Evolutionary conservation across 176 grass and related monocot genomes (phyloP).

Genomic region (Aegilops tauschii): DNA sequence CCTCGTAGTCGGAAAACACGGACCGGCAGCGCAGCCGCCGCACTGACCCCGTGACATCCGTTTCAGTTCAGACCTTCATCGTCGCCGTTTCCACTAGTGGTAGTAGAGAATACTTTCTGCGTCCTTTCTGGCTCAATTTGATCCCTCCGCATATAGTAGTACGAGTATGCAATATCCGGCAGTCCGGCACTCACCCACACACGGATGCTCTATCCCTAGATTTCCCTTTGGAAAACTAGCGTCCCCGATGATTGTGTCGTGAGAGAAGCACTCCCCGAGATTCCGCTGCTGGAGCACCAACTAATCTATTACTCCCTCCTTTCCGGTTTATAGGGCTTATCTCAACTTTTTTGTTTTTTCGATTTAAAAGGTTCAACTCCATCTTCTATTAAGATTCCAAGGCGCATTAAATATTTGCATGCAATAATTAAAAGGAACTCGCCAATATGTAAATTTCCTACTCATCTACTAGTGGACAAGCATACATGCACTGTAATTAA

Average conservation of each 20-base stretch:
- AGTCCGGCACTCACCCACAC: background rate
- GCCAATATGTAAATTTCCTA: too few relatives aligned
- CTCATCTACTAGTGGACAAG: too few relatives aligned
- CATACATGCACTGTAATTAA: too few relatives aligned
- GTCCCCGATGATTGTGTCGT: constrained; percentile 5
- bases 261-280: background rate
- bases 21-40: background rate
- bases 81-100: background rate
- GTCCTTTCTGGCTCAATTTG: background rate
- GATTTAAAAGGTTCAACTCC: too few relatives aligned
- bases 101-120: background rate
- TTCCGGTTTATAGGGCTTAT: too few relatives aligned
- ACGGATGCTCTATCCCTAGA: background rate
- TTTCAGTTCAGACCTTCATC: constrained; percentile 25
- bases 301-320: background rate
- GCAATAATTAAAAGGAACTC: too few relatives aligned
- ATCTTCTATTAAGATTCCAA: too few relatives aligned
- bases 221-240: constrained; percentile 1
- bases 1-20: background rate
- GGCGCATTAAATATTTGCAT: too few relatives aligned
- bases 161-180: background rate
- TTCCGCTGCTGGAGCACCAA: background rate
- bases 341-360: too few relatives aligned
- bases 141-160: background rate
- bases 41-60: background rate